These are phyloP conservation scores for Malus hybrid DNA, from an alignment of 331 rosid genomes.

Conservation along the genomic window DNA sequence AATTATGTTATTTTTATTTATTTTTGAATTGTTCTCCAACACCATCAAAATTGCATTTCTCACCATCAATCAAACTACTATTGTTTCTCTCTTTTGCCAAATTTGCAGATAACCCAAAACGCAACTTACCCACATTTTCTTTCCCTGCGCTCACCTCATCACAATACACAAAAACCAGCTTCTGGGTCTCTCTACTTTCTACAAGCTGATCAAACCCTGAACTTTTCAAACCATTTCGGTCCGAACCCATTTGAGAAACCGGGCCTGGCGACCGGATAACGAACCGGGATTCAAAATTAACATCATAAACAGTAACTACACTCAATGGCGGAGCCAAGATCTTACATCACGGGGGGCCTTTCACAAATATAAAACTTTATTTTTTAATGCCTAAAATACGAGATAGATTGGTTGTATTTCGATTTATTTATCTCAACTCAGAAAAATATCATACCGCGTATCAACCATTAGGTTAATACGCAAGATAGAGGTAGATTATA, in stretches of 20 bases:
- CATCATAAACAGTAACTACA: constrained; percentile 64
- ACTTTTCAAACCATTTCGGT: not conserved
- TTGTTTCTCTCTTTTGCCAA: not conserved
- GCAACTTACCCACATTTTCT: not conserved
- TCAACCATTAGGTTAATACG: no score
- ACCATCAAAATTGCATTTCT: not conserved
- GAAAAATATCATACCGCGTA: no score
- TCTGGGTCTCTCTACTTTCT: constrained; percentile 18
- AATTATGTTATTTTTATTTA: no score
- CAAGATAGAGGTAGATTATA: no score
- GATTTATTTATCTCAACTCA: no score
- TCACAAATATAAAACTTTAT: no score
- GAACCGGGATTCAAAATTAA: constrained; percentile 38
- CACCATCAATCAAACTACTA: not conserved
- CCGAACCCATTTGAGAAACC: constrained; percentile 6
- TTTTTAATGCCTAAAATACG: no score
- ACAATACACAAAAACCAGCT: not conserved
- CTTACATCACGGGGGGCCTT: no score
- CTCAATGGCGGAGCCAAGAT: no score
- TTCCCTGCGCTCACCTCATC: not conserved
- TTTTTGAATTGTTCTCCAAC: no score
- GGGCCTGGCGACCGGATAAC: constrained; percentile 23
- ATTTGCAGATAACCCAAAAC: not conserved
- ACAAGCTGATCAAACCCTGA: constrained; percentile 4
- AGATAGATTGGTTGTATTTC: no score